Base-by-base conservation (phyloP, 2,329 filamentous ascomycete genomes). In the Aureobasidium mangrovei region DNA sequence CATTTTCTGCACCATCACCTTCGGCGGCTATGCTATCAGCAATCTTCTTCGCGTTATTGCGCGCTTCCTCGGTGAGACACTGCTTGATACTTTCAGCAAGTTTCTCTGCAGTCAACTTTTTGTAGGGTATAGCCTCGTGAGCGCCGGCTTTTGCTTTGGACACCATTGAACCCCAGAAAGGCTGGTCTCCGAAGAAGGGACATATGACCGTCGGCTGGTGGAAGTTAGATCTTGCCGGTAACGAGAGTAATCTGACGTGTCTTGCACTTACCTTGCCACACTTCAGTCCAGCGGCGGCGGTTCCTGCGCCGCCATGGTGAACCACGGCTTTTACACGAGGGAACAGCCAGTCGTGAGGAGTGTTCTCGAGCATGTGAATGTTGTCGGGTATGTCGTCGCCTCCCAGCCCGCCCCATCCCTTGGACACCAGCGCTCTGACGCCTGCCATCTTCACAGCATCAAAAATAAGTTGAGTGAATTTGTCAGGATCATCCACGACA, bases 111-210 rank as follows among this genome's bases (percentile, higher is more conserved):
- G 74, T 81, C 2, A 90, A 67, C 7, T 77, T 69, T 68, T 87
- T 88, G 69, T 87, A 86, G 0, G 84, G 84, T 7, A 88, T 76
- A 1, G 84, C 78, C 40, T 78, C 70, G 54, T 72, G 69, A 0
- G 85, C 82, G 0, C 86, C 86, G 0, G 84, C 85, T 28, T 78
- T 77, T 1, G 81, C 76, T 33, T 75, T 78, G 4, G 75, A 76
- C 1, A 89, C 76, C 80, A 86, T 86, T 18, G 75, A 74, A 2
- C 85, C 86, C 86, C 86, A 90, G 64, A 90, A 90, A 46, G 84
- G 78, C 66, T 90, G 86, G 63, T 90, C 86, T 2, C 86, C 86
- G 60, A 90, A 90, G 69, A 90, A 90, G 0, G 86, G 86, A 2
- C 90, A 83, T 28, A 89, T 79, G 79, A 88, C 85, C 4, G 83